Conservation (phyloP, 2,329 filamentous ascomycete genomes). For the Calcarisporium arbuscula region DNA sequence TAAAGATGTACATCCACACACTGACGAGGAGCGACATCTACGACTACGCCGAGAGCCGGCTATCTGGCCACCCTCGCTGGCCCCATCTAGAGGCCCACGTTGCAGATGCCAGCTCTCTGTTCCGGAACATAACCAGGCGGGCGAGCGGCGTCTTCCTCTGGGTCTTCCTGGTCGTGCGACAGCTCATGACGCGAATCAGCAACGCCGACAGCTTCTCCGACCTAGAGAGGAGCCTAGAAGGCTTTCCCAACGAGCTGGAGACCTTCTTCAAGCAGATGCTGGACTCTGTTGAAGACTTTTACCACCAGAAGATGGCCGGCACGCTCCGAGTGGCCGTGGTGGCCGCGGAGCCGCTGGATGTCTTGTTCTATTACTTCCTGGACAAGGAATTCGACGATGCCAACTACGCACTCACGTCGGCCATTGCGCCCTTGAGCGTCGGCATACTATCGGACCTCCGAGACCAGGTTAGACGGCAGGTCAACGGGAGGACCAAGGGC, state of each 20-base stretch:
- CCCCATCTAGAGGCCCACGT: background rate
- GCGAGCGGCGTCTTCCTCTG: constrained; percentile 17
- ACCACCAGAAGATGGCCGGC: background rate
- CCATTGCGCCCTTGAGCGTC: too few relatives aligned
- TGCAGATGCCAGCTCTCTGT: background rate
- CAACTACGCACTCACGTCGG: too few relatives aligned
- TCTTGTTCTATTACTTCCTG: background rate
- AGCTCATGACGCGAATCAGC: constrained; percentile 10
- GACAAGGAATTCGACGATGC: too few relatives aligned
- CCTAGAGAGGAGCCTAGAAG: constrained; percentile 3
- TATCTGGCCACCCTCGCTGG: too few relatives aligned
- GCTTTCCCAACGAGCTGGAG: constrained; percentile 8
- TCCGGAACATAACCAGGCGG: background rate
- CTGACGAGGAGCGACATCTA: constrained; percentile 5
- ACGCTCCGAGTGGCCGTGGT: background rate
- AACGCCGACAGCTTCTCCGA: constrained; percentile 3
- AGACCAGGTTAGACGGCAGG: background rate
- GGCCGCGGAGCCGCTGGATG: background rate
- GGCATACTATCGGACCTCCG: too few relatives aligned
- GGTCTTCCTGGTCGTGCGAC: constrained; percentile 14
- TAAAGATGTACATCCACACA: constrained; percentile 8
- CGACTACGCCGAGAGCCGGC: constrained; percentile 1
- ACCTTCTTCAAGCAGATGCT: constrained; percentile 10
- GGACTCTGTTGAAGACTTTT: background rate
- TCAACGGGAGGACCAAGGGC: background rate